Percentiles rank a stretch among this genome's conserved stretches.
These are phyloP conservation scores for Boletus barrowsii DNA, from an alignment of 768 basidiomycete genomes.

Conservation along the genomic window DNA sequence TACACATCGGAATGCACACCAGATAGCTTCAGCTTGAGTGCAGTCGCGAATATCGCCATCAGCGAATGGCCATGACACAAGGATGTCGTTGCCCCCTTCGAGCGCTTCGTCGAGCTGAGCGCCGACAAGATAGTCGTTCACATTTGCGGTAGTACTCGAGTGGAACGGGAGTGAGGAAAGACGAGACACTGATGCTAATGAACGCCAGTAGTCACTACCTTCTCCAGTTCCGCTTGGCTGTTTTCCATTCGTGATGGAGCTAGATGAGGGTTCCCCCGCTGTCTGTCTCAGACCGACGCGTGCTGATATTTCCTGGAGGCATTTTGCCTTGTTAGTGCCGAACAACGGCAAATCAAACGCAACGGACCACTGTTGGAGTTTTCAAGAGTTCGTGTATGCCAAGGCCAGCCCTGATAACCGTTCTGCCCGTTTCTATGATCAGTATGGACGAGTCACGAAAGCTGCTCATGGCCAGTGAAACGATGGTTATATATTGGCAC, in stretches of 20 bases:
- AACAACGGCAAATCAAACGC: not conserved
- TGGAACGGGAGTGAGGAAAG: slow-evolving; percentile 46
- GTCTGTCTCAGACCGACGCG: slow-evolving; percentile 69
- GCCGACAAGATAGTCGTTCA: slow-evolving; percentile 83
- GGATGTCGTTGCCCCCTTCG: slow-evolving; percentile 66
- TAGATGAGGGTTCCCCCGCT: slow-evolving; percentile 31
- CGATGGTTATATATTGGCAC: not conserved
- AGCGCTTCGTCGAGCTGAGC: slow-evolving; percentile 77
- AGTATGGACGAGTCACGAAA: slow-evolving; percentile 82
- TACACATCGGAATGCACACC: slow-evolving; percentile 45
- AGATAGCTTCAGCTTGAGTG: slow-evolving; percentile 84
- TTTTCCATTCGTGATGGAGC: slow-evolving; percentile 20
- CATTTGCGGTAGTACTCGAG: slow-evolving; percentile 43
- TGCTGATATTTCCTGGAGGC: slow-evolving; percentile 68
- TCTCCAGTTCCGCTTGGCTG: slow-evolving; percentile 15
- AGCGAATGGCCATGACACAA: slow-evolving; percentile 80
- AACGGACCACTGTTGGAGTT: slow-evolving; percentile 70
- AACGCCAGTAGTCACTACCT: slow-evolving; percentile 26
- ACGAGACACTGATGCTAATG: slow-evolving; percentile 45
- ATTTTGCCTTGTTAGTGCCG: not conserved
- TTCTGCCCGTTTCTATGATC: slow-evolving; percentile 75
- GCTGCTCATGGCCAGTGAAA: slow-evolving; percentile 43
- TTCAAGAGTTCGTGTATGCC: slow-evolving; percentile 80
- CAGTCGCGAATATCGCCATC: slow-evolving; percentile 73
- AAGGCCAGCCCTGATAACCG: slow-evolving; percentile 68